Evolutionary conservation across 1,139 yeast genomes (phyloP).

Genomic region (Geotrichum carabidarum): DNA sequence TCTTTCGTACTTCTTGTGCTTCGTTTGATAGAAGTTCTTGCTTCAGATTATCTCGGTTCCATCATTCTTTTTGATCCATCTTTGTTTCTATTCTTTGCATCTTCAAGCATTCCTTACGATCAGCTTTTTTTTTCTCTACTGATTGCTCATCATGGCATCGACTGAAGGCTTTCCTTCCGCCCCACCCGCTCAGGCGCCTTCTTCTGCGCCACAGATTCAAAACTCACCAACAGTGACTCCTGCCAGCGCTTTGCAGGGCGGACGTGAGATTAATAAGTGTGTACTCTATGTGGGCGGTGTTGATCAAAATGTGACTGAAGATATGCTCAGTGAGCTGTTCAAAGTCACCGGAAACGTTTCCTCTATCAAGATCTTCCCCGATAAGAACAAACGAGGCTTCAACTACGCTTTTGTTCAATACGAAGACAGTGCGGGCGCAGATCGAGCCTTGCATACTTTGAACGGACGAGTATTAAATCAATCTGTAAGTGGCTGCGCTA

Average conservation of each 20-base stretch:
- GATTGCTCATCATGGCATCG: background rate
- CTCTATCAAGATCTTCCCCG: conserved; percentile 56
- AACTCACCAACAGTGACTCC: conserved; percentile 36
- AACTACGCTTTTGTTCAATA: conserved; percentile 85
- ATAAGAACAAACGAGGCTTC: conserved; percentile 59
- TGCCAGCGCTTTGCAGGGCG: conserved; percentile 73
- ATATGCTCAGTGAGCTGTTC: conserved; percentile 55
- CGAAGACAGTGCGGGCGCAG: conserved; percentile 54
- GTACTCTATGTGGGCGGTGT: conserved; percentile 76
- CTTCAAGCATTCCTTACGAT: background rate
- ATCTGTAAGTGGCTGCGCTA: conserved; percentile 1
- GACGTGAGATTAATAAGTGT: conserved; percentile 68
- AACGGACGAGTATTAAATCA: conserved; percentile 45
- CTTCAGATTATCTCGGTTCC: background rate
- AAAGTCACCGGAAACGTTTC: conserved; percentile 51
- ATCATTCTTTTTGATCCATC: background rate
- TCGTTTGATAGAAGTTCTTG: background rate
- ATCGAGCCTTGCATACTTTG: conserved; percentile 54
- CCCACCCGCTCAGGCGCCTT: background rate
- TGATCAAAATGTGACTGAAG: conserved; percentile 62
- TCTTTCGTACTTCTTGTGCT: background rate
- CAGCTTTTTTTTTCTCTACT: background rate
- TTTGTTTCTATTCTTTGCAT: background rate
- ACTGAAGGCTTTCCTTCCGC: background rate
- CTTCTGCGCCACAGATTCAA: background rate